Evolutionary conservation across 2,329 filamentous ascomycete genomes (phyloP).

Genomic region (Aspergillus hiratsukae): DNA sequence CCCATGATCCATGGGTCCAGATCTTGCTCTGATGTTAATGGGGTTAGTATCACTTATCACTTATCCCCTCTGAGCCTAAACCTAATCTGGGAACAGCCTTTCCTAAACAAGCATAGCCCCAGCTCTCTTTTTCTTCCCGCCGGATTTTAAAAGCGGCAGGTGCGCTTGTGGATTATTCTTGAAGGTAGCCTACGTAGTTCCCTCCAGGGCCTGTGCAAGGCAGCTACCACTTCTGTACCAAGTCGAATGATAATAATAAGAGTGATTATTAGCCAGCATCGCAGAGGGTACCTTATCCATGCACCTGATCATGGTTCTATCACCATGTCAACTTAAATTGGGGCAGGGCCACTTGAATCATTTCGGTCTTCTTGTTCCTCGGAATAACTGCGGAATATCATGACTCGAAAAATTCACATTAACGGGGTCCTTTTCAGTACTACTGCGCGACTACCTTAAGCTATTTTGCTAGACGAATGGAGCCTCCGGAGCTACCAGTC

Average conservation of each 20-base stretch:
- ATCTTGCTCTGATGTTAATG: too few species aligned
- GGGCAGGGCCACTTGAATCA: neutral
- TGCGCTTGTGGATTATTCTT: conserved; percentile 10
- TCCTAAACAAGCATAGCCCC: too few species aligned
- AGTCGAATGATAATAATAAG: neutral
- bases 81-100: too few species aligned
- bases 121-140: neutral
- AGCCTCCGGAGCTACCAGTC: neutral
- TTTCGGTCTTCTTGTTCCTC: neutral
- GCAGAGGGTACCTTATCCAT: neutral
- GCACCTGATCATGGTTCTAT: neutral
- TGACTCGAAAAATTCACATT: too few species aligned
- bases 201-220: neutral
- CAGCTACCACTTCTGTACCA: neutral
- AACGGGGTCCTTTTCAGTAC: neutral
- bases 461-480: too few species aligned
- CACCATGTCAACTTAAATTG: neutral
- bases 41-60: too few species aligned
- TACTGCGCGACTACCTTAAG: too few species aligned
- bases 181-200: neutral
- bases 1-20: neutral
- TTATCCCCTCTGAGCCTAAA: too few species aligned
- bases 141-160: conserved; percentile 9
- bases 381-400: too few species aligned
- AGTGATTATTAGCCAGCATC: neutral